Evolutionary conservation across 2,329 filamentous ascomycete genomes (phyloP).

Genomic region (Xylariales sp.): DNA sequence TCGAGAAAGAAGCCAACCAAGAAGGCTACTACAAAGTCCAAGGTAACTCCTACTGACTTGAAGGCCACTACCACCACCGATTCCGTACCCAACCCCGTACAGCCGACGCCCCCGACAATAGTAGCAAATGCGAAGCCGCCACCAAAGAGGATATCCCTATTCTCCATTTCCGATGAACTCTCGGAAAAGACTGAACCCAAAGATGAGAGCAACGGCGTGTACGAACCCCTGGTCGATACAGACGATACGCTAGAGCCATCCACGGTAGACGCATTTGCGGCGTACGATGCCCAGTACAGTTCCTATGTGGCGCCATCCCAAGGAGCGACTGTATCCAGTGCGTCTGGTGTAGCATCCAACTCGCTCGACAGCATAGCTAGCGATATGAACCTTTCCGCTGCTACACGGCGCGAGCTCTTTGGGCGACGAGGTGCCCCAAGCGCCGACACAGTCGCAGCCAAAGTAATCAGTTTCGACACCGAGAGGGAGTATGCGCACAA

Average conservation of each 20-base stretch:
- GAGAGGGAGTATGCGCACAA: constrained; percentile 89
- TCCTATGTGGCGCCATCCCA: constrained; percentile 34
- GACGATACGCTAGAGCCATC: constrained; percentile 30
- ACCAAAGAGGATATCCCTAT: constrained; percentile 73
- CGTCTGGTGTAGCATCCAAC: constrained; percentile 50
- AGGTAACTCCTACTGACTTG: constrained; percentile 16
- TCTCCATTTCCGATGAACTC: constrained; percentile 67
- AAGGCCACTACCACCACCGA: constrained; percentile 9
- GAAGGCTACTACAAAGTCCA: constrained; percentile 64
- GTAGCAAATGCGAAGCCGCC: constrained; percentile 34
- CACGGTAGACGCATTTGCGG: constrained; percentile 51
- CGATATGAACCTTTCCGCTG: constrained; percentile 81
- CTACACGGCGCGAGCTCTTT: constrained; percentile 85
- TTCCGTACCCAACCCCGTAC: constrained; percentile 38
- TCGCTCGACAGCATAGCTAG: constrained; percentile 78
- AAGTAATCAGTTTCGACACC: constrained; percentile 87
- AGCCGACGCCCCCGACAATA: constrained; percentile 29
- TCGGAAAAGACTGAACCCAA: constrained; percentile 47
- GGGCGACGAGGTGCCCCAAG: constrained; percentile 66
- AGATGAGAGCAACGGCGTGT: constrained; percentile 51
- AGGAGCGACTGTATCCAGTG: constrained; percentile 46
- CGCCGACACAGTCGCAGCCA: constrained; percentile 57
- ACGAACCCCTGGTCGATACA: constrained; percentile 65
- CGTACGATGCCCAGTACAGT: constrained; percentile 49
- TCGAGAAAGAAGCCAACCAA: constrained; percentile 79